Base-by-base conservation (phyloP, 192 early-diverging fungal species). In the Rhizophagus clarus region DNA sequence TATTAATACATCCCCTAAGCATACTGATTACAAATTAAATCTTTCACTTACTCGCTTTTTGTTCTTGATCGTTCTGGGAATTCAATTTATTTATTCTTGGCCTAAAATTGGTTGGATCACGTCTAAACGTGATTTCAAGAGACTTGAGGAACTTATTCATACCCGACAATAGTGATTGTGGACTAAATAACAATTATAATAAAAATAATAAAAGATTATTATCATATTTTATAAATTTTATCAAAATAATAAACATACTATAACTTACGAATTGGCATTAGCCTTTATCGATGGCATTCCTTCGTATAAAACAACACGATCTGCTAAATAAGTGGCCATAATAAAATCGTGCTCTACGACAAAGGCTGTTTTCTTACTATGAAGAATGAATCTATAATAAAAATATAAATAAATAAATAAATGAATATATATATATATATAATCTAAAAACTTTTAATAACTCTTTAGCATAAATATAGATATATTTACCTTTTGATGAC, bases 291-390 rank as follows among this genome's bases (percentile, higher is more conserved):
- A 94, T n/a, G 97, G 96, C 73, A 79, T 88, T 84, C 97, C 97
- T 14, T 95, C 95, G 85, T 96, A 97, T 11, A 99, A 96, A 83
- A 99, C 93, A 28, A 97, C 97, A 85, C 96, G 92, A 84, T 98
- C 96, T 40, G 97, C 97, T 75, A 99, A 88, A 82, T 99, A 99
- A 7, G 97, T 98, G 12, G 96, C 96, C 97, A 99, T 99, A 83
- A 97, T 97, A 83, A 99, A 98, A 88, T 99, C 97, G 92, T 97
- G 97, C 92, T 98, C 97, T 70, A 98, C 97, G 61, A 98, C 91
- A 85, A 99, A 99, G 31, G 97, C 97, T 11, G 97, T 99, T 89
- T 96, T 95, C 86, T 97, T 96, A 80, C 92, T 89, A 89, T 97
- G 95, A 81, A 99, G 85, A 76, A 99, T 97, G 88, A 96, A 99